Evolutionary conservation across 2,329 filamentous ascomycete genomes (phyloP).

Genomic region (Sclerotinia spermophila): DNA sequence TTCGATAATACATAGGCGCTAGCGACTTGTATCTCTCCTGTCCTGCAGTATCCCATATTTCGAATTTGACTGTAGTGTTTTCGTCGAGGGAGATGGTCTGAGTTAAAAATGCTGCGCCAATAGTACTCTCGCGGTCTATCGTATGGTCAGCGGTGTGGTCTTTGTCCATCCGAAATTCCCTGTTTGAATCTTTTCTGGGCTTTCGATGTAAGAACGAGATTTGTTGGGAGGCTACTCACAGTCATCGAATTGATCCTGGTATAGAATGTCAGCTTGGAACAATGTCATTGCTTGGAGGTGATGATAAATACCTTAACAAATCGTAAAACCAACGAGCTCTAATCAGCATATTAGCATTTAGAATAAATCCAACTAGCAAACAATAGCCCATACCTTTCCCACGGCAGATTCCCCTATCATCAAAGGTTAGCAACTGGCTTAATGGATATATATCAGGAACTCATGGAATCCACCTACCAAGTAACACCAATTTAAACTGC

Average conservation of each 20-base stretch:
- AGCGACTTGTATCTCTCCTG: slow-evolving; percentile 99
- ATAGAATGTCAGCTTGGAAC: slow-evolving; percentile 10
- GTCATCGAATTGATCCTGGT: slow-evolving; percentile 95
- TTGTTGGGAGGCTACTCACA: slow-evolving; percentile 24
- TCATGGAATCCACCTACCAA: slow-evolving; percentile 61
- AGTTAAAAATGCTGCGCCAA: slow-evolving; percentile 89
- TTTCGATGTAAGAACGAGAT: not conserved
- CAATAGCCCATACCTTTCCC: slow-evolving; percentile 71
- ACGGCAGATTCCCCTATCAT: slow-evolving; percentile 89
- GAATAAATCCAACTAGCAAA: slow-evolving; percentile 8
- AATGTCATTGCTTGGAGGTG: not conserved
- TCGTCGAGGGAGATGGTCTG: slow-evolving; percentile 98
- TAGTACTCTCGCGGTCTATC: slow-evolving; percentile 34
- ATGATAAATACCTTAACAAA: slow-evolving; percentile 82
- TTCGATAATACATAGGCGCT: slow-evolving; percentile 99
- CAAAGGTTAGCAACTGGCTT: slow-evolving; percentile 39
- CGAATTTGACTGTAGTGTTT: slow-evolving; percentile 98
- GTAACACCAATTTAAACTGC: slow-evolving; percentile 96
- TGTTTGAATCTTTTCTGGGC: not conserved
- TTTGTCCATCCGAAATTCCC: not conserved
- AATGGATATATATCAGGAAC: not conserved
- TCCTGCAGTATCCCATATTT: slow-evolving; percentile 98
- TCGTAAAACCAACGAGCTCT: slow-evolving; percentile 96
- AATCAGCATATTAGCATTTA: slow-evolving; percentile 28
- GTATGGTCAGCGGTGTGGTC: slow-evolving; percentile 2